Evolutionary conservation across 352 stramenopile genomes (phyloP).

Genomic region (Globisporangium cylindrosporum): DNA sequence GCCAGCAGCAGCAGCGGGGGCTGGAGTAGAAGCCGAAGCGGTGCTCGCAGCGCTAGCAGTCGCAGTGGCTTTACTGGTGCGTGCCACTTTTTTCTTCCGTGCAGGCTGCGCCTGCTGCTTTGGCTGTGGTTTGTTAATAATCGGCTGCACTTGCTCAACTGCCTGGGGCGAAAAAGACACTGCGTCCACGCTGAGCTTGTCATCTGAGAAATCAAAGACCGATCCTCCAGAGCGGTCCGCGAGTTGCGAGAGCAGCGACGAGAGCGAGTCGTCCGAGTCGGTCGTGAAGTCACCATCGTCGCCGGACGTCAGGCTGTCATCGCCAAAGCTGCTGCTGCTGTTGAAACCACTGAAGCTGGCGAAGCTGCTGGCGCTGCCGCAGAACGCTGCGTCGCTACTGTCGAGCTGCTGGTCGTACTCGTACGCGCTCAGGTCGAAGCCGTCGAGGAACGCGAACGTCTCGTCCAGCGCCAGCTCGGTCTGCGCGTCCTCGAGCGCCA

Average conservation of each 20-base stretch:
- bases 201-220: neutral
- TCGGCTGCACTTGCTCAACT: neutral
- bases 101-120: neutral
- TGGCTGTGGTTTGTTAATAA: neutral
- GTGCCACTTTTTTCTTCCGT: neutral
- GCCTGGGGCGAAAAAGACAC: neutral
- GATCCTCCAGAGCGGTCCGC: neutral
- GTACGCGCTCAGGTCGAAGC: constrained; percentile 2
- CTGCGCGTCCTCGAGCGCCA: neutral
- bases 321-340: no score
- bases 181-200: neutral
- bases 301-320: neutral
- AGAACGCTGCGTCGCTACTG: neutral
- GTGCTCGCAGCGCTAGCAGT: neutral
- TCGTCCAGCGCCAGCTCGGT: neutral
- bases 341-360: neutral
- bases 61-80: neutral
- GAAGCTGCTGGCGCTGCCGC: neutral
- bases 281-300: neutral
- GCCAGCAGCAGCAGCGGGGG: no score
- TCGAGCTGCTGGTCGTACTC: neutral
- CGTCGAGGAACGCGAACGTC: constrained; percentile 10
- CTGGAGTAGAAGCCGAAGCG: neutral
- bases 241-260: constrained; percentile 7
- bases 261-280: constrained; percentile 7